Percentiles rank a stretch among this genome's conserved stretches.
Evolutionary conservation across 768 basidiomycete species (phyloP).

Genomic region (Tricholoma furcatifolium): DNA sequence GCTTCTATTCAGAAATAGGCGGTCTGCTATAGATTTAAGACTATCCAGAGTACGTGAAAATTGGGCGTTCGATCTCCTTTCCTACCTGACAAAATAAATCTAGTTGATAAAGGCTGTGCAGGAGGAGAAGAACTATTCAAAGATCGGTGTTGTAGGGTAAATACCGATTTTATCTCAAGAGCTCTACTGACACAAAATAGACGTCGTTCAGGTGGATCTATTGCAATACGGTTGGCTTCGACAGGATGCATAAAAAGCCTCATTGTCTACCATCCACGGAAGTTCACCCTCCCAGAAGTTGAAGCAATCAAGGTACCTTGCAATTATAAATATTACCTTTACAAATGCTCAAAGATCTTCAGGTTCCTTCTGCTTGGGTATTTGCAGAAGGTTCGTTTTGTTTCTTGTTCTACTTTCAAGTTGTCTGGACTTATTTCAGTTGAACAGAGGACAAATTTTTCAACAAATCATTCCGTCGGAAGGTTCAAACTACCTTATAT

Average conservation of each 20-base stretch:
- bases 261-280: slow-evolving; percentile 42
- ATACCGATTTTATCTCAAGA: not conserved
- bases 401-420: not conserved
- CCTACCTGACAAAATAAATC: not conserved
- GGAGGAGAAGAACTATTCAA: slow-evolving; percentile 39
- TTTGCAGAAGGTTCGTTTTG: slow-evolving; percentile 39
- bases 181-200: slow-evolving; percentile 18
- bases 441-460: slow-evolving; percentile 33
- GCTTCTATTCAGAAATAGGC: slow-evolving; percentile 28
- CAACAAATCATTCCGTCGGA: slow-evolving; percentile 23
- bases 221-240: slow-evolving; percentile 34
- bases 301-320: slow-evolving; percentile 31
- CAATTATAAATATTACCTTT: slow-evolving; percentile 2
- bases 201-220: slow-evolving; percentile 43
- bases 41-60: slow-evolving; percentile 27
- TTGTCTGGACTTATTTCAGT: slow-evolving; percentile 19
- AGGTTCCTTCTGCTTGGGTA: slow-evolving; percentile 35
- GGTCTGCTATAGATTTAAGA: slow-evolving; percentile 29
- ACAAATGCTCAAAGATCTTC: not conserved
- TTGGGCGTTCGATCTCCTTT: slow-evolving; percentile 4
- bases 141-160: slow-evolving; percentile 44
- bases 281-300: slow-evolving; percentile 30
- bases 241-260: slow-evolving; percentile 35
- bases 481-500: slow-evolving; percentile 36
- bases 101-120: slow-evolving; percentile 39